These are phyloP conservation scores for Pseudogymnoascus sp. DNA, from an alignment of 2,329 filamentous ascomycete species.

Conservation along the genomic window DNA sequence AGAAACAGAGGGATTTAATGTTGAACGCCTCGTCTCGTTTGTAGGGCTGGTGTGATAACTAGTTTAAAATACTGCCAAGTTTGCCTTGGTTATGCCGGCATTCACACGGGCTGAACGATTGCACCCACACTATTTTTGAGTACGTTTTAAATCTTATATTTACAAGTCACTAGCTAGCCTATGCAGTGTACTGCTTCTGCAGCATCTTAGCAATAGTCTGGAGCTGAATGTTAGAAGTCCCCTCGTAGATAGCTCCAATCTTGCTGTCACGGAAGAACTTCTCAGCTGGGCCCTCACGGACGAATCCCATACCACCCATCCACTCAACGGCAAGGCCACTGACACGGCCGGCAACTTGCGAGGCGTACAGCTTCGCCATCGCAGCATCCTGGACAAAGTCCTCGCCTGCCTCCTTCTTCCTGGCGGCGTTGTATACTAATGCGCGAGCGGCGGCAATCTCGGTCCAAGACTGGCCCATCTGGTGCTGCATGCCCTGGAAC, in stretches of 20 bases:
- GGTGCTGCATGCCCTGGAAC: conserved; percentile 99
- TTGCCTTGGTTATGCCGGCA: not conserved
- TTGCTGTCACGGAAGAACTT: conserved; percentile 98
- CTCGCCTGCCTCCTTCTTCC: conserved; percentile 96
- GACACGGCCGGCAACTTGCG: conserved; percentile 83
- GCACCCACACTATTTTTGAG: not conserved
- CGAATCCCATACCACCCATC: conserved; percentile 99
- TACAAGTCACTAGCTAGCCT: conserved; percentile 12
- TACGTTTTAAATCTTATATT: not conserved
- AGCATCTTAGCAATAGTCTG: conserved; percentile 62
- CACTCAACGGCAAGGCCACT: conserved; percentile 85
- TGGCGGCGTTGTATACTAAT: conserved; percentile 88
- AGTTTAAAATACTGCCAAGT: not conserved
- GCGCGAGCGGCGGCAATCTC: conserved; percentile 88
- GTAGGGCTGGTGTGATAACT: not conserved
- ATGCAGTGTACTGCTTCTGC: conserved; percentile 60
- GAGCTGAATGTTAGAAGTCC: conserved; percentile 70
- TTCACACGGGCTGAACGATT: not conserved
- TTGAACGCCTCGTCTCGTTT: not conserved
- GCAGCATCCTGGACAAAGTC: conserved; percentile 93
- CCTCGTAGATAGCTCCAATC: conserved; percentile 97
- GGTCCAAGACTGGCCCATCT: conserved; percentile 90
- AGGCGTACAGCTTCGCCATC: conserved; percentile 95
- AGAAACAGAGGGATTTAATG: conserved; percentile 4
- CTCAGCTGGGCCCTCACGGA: conserved; percentile 90